A percentile compares a stretch with the other conserved stretches of the same genome.
Conservation (phyloP, 139 green algal species). For the Chlamydomonas eustigma region DNA sequence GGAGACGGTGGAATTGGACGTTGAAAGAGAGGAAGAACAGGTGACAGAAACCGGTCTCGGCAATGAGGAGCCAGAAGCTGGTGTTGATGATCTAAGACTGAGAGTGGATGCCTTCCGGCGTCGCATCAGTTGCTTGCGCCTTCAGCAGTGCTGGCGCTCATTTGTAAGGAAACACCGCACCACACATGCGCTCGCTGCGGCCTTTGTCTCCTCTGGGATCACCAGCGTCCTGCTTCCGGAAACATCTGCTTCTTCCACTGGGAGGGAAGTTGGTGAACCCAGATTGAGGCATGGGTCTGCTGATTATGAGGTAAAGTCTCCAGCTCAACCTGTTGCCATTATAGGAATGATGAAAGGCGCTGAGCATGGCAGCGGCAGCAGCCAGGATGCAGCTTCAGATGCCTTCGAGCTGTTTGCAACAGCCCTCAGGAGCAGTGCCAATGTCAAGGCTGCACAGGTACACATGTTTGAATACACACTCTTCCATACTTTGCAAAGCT, state of each 20-base stretch:
- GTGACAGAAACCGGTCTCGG: too few relatives aligned
- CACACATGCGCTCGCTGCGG: conserved; percentile 37
- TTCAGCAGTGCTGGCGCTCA: conserved; percentile 49
- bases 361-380: too few relatives aligned
- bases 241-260: too few relatives aligned
- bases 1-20: too few relatives aligned
- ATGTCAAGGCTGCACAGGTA: conserved; percentile 47
- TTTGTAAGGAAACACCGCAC: conserved; percentile 39
- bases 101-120: conserved; percentile 33
- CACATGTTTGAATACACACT: not conserved
- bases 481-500: conserved; percentile 25
- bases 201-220: conserved; percentile 34
- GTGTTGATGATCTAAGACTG: not conserved
- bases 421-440: conserved; percentile 47
- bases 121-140: conserved; percentile 26
- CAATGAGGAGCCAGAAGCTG: not conserved
- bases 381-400: not conserved
- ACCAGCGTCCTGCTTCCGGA: conserved; percentile 14
- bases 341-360: too few relatives aligned
- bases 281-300: too few relatives aligned
- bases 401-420: conserved; percentile 68
- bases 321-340: too few relatives aligned
- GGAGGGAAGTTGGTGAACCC: too few relatives aligned
- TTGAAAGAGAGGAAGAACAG: too few relatives aligned
- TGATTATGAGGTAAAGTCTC: too few relatives aligned